These are phyloP conservation scores for Trypanosoma caninum DNA, from an alignment of 208 protist species.

Conservation along the genomic window DNA sequence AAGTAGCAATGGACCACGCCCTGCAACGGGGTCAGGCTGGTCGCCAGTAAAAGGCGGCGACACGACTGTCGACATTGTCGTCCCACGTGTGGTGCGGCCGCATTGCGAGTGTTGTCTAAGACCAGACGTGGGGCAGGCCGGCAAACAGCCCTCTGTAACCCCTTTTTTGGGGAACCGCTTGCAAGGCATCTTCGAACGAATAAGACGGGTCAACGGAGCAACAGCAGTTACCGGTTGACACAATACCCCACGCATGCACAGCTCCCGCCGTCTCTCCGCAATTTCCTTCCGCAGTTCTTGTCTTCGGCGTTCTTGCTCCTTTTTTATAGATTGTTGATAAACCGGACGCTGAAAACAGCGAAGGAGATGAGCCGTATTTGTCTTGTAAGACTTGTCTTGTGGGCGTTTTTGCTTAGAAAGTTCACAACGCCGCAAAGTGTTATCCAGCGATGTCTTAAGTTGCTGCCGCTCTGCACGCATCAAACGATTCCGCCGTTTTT, in stretches of 20 bases:
- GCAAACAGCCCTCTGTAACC: neutral
- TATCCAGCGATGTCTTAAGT: slow-evolving; percentile 19
- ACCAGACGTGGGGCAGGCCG: neutral
- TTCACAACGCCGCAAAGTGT: slow-evolving; percentile 9
- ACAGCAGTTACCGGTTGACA: neutral
- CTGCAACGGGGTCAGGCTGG: neutral
- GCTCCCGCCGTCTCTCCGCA: slow-evolving; percentile 39
- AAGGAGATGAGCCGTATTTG: slow-evolving; percentile 71
- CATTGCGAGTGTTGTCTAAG: slow-evolving; percentile 1
- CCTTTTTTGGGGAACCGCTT: neutral
- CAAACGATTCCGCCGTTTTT: slow-evolving; percentile 43
- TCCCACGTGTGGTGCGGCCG: neutral
- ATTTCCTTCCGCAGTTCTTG: slow-evolving; percentile 67
- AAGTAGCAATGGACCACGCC: neutral
- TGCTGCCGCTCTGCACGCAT: slow-evolving; percentile 35
- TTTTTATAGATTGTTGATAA: slow-evolving; percentile 42
- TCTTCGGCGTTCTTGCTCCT: slow-evolving; percentile 53
- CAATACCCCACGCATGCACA: slow-evolving; percentile 17
- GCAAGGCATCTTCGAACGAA: neutral
- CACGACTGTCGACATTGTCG: neutral
- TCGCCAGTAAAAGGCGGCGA: neutral
- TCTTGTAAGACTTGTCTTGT: slow-evolving; percentile 10
- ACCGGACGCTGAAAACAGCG: slow-evolving; percentile 41
- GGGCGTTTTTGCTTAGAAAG: neutral
- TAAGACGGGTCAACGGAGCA: neutral